Evolutionary conservation across 352 stramenopile species (phyloP).

Genomic region (Pythium coloratum): DNA sequence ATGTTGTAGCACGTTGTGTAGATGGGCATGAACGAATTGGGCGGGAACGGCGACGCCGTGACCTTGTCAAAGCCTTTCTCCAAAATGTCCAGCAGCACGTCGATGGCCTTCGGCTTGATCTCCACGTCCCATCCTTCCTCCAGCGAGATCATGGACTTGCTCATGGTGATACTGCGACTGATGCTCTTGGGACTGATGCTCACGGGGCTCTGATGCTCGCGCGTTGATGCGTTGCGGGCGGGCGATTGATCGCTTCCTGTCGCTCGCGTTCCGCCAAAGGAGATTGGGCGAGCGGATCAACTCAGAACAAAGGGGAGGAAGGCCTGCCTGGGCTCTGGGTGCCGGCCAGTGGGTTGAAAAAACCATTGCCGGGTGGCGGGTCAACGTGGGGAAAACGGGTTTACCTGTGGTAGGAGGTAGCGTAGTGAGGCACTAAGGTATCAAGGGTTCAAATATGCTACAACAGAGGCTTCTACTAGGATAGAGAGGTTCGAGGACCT

Average conservation of each 20-base stretch:
- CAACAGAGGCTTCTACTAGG: background rate
- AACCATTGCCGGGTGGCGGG: background rate
- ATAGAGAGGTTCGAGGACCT: background rate
- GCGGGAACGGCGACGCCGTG: slow-evolving; percentile 76
- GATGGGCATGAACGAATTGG: slow-evolving; percentile 88
- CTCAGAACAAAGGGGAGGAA: slow-evolving; percentile 6
- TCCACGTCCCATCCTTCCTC: slow-evolving; percentile 87
- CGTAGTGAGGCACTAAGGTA: background rate
- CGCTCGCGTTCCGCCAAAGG: background rate
- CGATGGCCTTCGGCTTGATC: slow-evolving; percentile 89
- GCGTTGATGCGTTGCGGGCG: background rate
- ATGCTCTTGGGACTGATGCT: background rate
- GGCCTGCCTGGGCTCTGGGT: background rate
- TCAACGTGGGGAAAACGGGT: background rate
- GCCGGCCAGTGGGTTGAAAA: slow-evolving; percentile 7
- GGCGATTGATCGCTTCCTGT: slow-evolving; percentile 4
- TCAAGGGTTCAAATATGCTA: background rate
- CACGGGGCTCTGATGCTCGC: background rate
- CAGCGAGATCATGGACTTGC: slow-evolving; percentile 83
- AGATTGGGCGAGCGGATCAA: slow-evolving; percentile 4
- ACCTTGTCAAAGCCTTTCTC: slow-evolving; percentile 87
- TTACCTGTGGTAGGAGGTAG: background rate
- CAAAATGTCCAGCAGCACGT: slow-evolving; percentile 84
- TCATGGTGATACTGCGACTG: slow-evolving; percentile 41
- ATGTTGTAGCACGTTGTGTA: slow-evolving; percentile 98